Conservation (phyloP, 352 stramenopile genomes). For the Plasmopara viticola region DNA sequence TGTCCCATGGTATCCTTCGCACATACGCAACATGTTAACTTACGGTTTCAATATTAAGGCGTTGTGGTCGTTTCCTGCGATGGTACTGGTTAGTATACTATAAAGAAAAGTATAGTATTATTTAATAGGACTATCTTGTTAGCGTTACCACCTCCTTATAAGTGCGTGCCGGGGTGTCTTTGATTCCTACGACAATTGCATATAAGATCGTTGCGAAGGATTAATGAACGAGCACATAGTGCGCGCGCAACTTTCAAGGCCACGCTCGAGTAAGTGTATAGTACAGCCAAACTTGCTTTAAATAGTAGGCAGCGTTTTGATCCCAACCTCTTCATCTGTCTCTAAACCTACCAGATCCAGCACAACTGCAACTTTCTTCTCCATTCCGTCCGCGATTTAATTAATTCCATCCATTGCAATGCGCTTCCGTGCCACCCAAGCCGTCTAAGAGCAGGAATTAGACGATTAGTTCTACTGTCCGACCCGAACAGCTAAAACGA, state of each 20-base stretch:
- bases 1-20: constrained; percentile 10
- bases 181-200: constrained; percentile 58
- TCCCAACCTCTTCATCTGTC: constrained; percentile 59
- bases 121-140: too few relatives aligned
- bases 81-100: too few relatives aligned
- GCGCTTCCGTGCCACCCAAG: constrained; percentile 68
- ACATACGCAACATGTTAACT: not conserved
- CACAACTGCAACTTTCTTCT: constrained; percentile 73
- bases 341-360: constrained; percentile 54
- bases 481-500: too few relatives aligned
- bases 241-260: constrained; percentile 9
- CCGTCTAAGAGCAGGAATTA: constrained; percentile 30
- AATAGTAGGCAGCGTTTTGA: constrained; percentile 67
- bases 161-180: too few relatives aligned
- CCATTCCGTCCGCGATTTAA: constrained; percentile 75
- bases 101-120: too few relatives aligned
- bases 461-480: not conserved
- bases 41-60: too few relatives aligned
- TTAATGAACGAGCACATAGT: constrained; percentile 29
- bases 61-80: too few relatives aligned
- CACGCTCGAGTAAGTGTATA: not conserved
- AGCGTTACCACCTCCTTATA: too few relatives aligned
- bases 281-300: constrained; percentile 24
- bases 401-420: constrained; percentile 75
- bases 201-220: constrained; percentile 45